phyloP scores from a whole-genome alignment of 441 rosid species.

The Sinapis alba region DNA sequence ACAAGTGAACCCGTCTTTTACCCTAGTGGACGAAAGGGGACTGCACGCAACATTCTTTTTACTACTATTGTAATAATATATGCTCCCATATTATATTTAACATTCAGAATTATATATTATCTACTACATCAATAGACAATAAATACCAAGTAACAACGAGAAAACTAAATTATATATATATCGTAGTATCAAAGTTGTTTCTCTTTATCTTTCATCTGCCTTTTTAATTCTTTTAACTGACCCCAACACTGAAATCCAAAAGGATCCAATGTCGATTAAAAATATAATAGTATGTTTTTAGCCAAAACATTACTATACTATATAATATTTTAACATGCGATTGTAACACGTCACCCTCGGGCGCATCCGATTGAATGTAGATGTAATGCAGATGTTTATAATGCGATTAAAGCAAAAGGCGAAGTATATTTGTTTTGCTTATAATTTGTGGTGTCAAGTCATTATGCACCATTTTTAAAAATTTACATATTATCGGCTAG shows the following conservation, averaged over 20 bases:
- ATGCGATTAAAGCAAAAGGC: neutral
- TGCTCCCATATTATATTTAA: neutral
- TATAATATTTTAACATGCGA: neutral
- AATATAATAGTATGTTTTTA: neutral
- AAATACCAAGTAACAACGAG: neutral
- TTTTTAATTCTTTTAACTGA: slow-evolving; percentile 29
- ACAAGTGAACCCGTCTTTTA: slow-evolving; percentile 28
- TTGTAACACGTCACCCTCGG: too few species aligned
- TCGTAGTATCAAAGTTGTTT: neutral
- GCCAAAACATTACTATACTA: neutral
- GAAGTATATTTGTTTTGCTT: neutral
- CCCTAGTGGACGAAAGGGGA: slow-evolving; percentile 31
- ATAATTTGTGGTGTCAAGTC: neutral
- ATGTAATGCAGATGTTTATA: neutral
- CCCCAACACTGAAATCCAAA: slow-evolving; percentile 29
- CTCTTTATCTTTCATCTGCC: slow-evolving; percentile 10
- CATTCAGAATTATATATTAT: neutral
- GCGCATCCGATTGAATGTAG: too few species aligned
- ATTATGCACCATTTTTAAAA: neutral
- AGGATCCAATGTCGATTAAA: slow-evolving; percentile 37
- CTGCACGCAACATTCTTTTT: slow-evolving; percentile 22
- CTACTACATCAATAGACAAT: neutral
- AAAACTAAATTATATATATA: neutral
- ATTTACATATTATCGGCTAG: neutral
- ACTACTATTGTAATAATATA: neutral